Evolutionary conservation across 768 basidiomycete species (phyloP).

Genomic region (Boletus subcaerulescens): DNA sequence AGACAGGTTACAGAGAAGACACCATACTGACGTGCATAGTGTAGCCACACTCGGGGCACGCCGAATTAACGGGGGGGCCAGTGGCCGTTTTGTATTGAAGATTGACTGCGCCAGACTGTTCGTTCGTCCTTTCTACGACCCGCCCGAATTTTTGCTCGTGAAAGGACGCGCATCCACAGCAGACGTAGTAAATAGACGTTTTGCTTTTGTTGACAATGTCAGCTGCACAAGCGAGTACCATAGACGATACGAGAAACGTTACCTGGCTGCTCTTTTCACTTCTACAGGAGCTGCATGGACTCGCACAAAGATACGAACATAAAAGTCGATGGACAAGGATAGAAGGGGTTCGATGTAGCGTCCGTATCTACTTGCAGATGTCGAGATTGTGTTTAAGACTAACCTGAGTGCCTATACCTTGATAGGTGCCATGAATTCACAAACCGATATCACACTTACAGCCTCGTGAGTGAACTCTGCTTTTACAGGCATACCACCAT

Average conservation of each 20-base stretch:
- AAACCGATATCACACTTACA: slow-evolving; percentile 41
- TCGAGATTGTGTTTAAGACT: slow-evolving; percentile 82
- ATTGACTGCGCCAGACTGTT: slow-evolving; percentile 55
- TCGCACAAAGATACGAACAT: slow-evolving; percentile 87
- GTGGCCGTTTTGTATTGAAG: slow-evolving; percentile 66
- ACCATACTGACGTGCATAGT: slow-evolving; percentile 62
- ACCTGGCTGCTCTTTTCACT: slow-evolving; percentile 84
- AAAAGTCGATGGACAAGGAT: slow-evolving; percentile 95
- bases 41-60: slow-evolving; percentile 82
- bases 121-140: slow-evolving; percentile 57
- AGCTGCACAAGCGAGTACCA: background rate
- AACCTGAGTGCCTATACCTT: slow-evolving; percentile 77
- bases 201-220: slow-evolving; percentile 50
- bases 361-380: slow-evolving; percentile 88
- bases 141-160: slow-evolving; percentile 86
- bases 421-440: background rate
- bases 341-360: slow-evolving; percentile 86
- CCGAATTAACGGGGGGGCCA: slow-evolving; percentile 62
- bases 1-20: background rate
- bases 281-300: slow-evolving; percentile 70
- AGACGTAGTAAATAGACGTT: slow-evolving; percentile 82
- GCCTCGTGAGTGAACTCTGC: slow-evolving; percentile 96
- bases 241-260: slow-evolving; percentile 20
- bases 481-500: slow-evolving; percentile 86
- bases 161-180: slow-evolving; percentile 77